These are phyloP conservation scores for Scutellaria barbata DNA, from an alignment of 257 asterid genomes.

Conservation along the genomic window DNA sequence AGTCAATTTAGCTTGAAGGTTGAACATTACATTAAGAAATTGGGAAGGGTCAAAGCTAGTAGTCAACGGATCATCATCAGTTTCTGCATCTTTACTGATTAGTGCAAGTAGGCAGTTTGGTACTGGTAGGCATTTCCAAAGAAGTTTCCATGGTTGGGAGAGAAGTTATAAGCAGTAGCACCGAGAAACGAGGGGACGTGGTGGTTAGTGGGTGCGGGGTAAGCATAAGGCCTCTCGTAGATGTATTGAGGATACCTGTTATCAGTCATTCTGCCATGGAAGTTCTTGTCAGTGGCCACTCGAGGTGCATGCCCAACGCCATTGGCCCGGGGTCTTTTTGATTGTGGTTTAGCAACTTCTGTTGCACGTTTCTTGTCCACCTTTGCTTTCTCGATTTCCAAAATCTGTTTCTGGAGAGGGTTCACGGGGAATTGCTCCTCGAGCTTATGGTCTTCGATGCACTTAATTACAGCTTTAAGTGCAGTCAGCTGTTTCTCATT, in stretches of 20 bases:
- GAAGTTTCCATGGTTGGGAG: conserved; percentile 84
- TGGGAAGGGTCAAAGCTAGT: conserved; percentile 61
- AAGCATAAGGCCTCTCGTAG: conserved; percentile 75
- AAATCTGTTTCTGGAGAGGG: conserved; percentile 79
- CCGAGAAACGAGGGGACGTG: conserved; percentile 62
- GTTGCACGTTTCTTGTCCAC: conserved; percentile 92
- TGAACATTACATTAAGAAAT: conserved; percentile 51
- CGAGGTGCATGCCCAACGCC: conserved; percentile 66
- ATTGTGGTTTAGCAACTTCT: conserved; percentile 89
- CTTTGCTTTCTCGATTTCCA: conserved; percentile 85
- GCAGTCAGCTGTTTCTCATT: conserved; percentile 90
- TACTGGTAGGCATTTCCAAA: conserved; percentile 83
- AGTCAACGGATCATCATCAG: conserved; percentile 58
- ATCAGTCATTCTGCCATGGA: conserved; percentile 54
- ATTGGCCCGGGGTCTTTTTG: conserved; percentile 90
- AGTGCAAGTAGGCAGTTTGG: conserved; percentile 92
- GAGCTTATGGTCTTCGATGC: conserved; percentile 91
- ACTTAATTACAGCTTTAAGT: conserved; percentile 80
- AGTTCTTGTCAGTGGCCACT: conserved; percentile 62
- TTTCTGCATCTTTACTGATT: conserved; percentile 56
- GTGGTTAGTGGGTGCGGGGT: conserved; percentile 62
- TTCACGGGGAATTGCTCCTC: conserved; percentile 75
- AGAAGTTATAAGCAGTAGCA: conserved; percentile 59
- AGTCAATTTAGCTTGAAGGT: conserved; percentile 53
- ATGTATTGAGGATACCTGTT: conserved; percentile 77